Conservation (phyloP, 1,139 yeast species). For the Yamadazyma diddensiae region DNA sequence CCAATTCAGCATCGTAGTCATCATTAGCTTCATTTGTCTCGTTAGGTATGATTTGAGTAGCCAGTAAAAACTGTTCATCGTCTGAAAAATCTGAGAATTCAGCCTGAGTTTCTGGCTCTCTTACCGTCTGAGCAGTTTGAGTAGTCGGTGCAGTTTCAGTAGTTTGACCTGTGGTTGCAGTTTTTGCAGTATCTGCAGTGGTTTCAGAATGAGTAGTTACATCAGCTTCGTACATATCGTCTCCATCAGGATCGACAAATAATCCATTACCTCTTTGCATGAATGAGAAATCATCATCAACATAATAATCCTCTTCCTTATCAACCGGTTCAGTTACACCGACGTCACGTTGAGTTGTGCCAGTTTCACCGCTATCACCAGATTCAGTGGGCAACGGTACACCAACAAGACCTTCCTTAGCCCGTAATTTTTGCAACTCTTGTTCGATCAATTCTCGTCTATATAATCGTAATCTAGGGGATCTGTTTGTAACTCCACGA, state of each 20-base stretch:
- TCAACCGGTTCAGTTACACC: slow-evolving; percentile 7
- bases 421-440: slow-evolving; percentile 33
- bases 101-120: slow-evolving; percentile 1
- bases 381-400: slow-evolving; percentile 8
- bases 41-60: slow-evolving; percentile 3
- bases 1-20: slow-evolving; percentile 31
- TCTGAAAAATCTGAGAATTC: slow-evolving; percentile 9
- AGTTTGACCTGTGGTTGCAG: neutral
- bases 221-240: slow-evolving; percentile 14
- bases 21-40: slow-evolving; percentile 5
- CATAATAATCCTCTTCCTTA: slow-evolving; percentile 12
- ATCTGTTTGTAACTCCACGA: slow-evolving; percentile 31
- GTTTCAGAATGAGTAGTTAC: neutral
- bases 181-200: neutral
- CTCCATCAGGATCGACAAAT: slow-evolving; percentile 25
- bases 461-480: slow-evolving; percentile 32
- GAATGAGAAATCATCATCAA: slow-evolving; percentile 36
- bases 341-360: neutral
- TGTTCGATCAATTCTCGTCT: slow-evolving; percentile 34
- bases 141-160: neutral
- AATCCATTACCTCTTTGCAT: slow-evolving; percentile 20
- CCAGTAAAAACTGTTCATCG: slow-evolving; percentile 9
- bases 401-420: slow-evolving; percentile 31
- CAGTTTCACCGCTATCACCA: neutral
- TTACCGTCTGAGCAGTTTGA: slow-evolving; percentile 1